Base-by-base conservation (phyloP, 1,284 basidiomycete species). In the Cryptococcus sp. region DNA sequence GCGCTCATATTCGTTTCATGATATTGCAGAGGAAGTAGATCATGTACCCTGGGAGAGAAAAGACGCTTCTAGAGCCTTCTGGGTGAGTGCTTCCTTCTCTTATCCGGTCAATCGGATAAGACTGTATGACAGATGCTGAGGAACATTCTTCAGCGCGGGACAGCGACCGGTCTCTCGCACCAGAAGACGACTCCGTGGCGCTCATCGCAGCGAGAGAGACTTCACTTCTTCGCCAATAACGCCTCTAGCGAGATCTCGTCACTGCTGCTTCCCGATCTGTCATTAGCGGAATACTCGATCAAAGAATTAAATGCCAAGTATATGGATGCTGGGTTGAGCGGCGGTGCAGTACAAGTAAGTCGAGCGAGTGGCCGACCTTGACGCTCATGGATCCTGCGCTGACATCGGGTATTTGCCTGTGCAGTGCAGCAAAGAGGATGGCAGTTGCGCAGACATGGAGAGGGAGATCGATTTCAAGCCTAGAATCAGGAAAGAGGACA, bases 101-200 rank as follows among this genome's bases (percentile, higher is more conserved):
- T 39, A 11, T 53, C 19, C 38, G 40, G 20, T 20, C 4, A 16
- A 16, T 47, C 22, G n/a, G 13, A n/a, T 2, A 22, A 47, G 45
- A 10, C 27, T 22, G 7, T 35, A 5, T 45, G 22, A 13, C 13
- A 17, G 27, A 27, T n/a, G 23, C 16, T 13, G 16, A 23, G 5
- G 20, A 22, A 25, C 5, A 19, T 19, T 41, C 38, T 22, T 17
- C 42, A 68, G 70, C 73, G 80, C 42, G 80, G 80, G 3, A 73
- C 79, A 35, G 74, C 79, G 5, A 81, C 80, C 3, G 80, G 80
- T 48, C 65, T 76, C 7, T 73, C 65, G 55, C 79, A 79, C 66
- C 68, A 68, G 53, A 71, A 73, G 27, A 54, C 61, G 16, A 69
- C 63, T 3, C 70, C 71, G 25, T 81, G 80, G 80, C 64, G 74